phyloP scores from a whole-genome alignment of 2,329 filamentous ascomycete species.

The Phialophora chinensis region DNA sequence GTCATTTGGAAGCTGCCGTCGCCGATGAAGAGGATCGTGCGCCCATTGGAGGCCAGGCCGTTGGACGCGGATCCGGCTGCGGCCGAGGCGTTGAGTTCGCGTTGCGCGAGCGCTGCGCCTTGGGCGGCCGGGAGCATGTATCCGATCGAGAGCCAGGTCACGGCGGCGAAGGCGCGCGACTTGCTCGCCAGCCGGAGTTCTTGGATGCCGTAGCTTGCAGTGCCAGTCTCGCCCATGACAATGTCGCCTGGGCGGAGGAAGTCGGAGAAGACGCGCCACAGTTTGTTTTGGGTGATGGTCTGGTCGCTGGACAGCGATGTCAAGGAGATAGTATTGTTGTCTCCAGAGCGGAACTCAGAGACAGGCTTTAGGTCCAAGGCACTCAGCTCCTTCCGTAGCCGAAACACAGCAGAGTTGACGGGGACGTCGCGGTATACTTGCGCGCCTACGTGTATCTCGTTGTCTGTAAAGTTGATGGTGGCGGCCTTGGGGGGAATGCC shows the following conservation, averaged over 20 bases:
- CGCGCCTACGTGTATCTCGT: constrained; percentile 42
- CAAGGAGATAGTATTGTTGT: background rate
- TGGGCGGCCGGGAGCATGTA: constrained; percentile 65
- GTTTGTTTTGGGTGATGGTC: constrained; percentile 28
- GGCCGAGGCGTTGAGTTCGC: constrained; percentile 47
- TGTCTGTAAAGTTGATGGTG: constrained; percentile 46
- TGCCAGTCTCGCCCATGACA: constrained; percentile 64
- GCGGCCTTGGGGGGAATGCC: constrained; percentile 45
- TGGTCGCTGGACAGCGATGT: background rate
- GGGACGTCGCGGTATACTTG: background rate
- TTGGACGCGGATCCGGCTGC: background rate
- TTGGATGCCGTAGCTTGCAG: constrained; percentile 60
- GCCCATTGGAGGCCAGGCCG: constrained; percentile 44
- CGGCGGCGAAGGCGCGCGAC: constrained; percentile 55
- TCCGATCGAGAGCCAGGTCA: constrained; percentile 65
- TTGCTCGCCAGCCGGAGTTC: constrained; percentile 57
- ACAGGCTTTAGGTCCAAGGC: background rate
- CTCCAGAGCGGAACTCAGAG: background rate
- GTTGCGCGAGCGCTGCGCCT: constrained; percentile 62
- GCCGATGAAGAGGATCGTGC: constrained; percentile 65
- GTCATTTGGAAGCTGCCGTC: constrained; percentile 68
- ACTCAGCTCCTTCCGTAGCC: background rate
- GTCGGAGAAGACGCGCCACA: constrained; percentile 56
- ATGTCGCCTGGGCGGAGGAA: constrained; percentile 61
- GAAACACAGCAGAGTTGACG: background rate